phyloP scores from a whole-genome alignment of 2,329 filamentous ascomycete species.

The Xenosphaeropsis pyriputrescens region DNA sequence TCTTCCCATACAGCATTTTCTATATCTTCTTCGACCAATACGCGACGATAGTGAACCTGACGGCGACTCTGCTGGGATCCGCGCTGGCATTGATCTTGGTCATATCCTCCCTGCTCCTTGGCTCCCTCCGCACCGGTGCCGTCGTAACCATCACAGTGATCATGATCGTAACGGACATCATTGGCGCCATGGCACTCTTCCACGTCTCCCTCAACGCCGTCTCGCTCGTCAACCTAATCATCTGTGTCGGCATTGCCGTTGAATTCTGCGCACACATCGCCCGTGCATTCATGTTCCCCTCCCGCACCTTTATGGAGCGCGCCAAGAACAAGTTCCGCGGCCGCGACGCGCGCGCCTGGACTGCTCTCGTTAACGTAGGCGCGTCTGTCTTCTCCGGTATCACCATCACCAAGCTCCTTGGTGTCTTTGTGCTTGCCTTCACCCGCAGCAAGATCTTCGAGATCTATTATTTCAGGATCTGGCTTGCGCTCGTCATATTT shows the following conservation, averaged over 20 bases:
- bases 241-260: constrained; percentile 90
- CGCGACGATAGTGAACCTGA: constrained; percentile 66
- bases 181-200: constrained; percentile 84
- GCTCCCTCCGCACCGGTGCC: constrained; percentile 66
- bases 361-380: constrained; percentile 86
- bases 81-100: constrained; percentile 76
- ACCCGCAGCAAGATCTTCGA: constrained; percentile 98
- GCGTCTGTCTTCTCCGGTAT: constrained; percentile 93
- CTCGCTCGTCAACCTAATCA: constrained; percentile 88
- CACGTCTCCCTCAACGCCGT: constrained; percentile 89
- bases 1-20: constrained; percentile 95
- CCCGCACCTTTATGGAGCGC: constrained; percentile 64
- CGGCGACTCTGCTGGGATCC: constrained; percentile 64
- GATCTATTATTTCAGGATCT: constrained; percentile 97
- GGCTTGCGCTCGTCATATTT: constrained; percentile 82
- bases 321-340: constrained; percentile 67
- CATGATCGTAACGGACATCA: constrained; percentile 91
- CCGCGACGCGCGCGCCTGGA: constrained; percentile 78
- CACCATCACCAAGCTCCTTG: constrained; percentile 86
- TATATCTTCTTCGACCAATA: constrained; percentile 99
- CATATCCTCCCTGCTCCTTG: constrained; percentile 67
- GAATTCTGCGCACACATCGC: constrained; percentile 98
- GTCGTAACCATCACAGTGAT: constrained; percentile 76
- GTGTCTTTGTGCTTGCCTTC: constrained; percentile 84
- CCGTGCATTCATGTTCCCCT: constrained; percentile 89